Conservation (phyloP, 495 filamentous ascomycete genomes). For the Penicillium pulvis region DNA sequence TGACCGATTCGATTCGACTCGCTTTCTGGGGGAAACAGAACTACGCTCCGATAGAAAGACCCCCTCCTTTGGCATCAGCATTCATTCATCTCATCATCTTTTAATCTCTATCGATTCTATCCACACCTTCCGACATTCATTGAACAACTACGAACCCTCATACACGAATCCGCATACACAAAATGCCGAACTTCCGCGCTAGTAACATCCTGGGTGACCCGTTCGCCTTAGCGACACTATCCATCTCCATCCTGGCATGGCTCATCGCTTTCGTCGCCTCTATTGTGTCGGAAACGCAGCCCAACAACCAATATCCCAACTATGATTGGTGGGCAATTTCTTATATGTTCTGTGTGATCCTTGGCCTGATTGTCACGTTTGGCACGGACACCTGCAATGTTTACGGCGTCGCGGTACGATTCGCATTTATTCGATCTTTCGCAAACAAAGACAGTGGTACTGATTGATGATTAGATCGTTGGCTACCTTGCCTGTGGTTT, state of each 20-base stretch:
- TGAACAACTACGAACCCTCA: slow-evolving; percentile 7
- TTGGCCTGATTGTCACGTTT: slow-evolving; percentile 77
- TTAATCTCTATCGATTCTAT: neutral
- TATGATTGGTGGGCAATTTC: slow-evolving; percentile 89
- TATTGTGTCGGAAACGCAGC: slow-evolving; percentile 67
- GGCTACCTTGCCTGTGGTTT: slow-evolving; percentile 83
- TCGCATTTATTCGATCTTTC: neutral
- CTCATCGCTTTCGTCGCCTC: slow-evolving; percentile 86
- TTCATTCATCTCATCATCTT: slow-evolving; percentile 2
- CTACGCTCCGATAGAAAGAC: neutral
- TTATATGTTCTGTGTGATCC: slow-evolving; percentile 80
- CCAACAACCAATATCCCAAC: slow-evolving; percentile 62
- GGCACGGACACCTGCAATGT: slow-evolving; percentile 79
- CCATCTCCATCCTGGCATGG: slow-evolving; percentile 90
- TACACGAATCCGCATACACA: slow-evolving; percentile 14
- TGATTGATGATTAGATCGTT: slow-evolving; percentile 60
- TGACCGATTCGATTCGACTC: slow-evolving; percentile 4
- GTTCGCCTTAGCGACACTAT: slow-evolving; percentile 91
- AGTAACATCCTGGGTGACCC: slow-evolving; percentile 95
- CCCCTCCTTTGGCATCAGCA: slow-evolving; percentile 13
- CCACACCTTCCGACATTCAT: neutral
- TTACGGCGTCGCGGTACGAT: slow-evolving; percentile 82
- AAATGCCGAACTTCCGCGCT: slow-evolving; percentile 65
- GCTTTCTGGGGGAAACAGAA: neutral
- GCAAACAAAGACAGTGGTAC: neutral